Percentiles rank a stretch among this genome's conserved stretches.
These are phyloP conservation scores for Podospora tetraspora DNA, from an alignment of 495 filamentous ascomycete genomes.

Conservation along the genomic window DNA sequence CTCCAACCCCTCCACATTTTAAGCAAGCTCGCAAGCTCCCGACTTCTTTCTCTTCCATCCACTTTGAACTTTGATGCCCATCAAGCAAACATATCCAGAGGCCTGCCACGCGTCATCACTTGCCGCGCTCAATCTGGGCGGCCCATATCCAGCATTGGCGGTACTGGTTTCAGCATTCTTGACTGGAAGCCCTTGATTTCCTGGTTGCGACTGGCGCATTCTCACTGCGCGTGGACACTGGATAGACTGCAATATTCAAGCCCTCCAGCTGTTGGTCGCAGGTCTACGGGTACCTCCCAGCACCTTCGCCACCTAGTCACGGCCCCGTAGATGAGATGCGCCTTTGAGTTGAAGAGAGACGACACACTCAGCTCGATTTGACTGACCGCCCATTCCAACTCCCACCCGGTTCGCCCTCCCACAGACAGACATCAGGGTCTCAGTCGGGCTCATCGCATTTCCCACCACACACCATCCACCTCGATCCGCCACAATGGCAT, in stretches of 20 bases:
- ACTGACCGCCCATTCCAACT: constrained; percentile 2
- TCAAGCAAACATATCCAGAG: constrained; percentile 16
- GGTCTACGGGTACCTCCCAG: background rate
- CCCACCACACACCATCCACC: background rate
- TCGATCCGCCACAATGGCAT: constrained; percentile 59
- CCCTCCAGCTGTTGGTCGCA: constrained; percentile 1
- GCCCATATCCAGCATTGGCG: background rate
- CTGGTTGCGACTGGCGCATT: constrained; percentile 6
- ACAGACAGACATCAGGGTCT: background rate
- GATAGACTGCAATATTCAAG: constrained; percentile 16
- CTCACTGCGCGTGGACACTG: constrained; percentile 1
- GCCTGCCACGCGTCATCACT: constrained; percentile 13
- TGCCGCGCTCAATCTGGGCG: constrained; percentile 9
- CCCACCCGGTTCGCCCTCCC: background rate
- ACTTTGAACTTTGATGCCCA: constrained; percentile 14
- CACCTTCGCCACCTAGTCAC: background rate
- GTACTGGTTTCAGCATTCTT: background rate
- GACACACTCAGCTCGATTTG: background rate
- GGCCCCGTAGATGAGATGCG: constrained; percentile 17
- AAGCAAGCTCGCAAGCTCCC: constrained; percentile 2
- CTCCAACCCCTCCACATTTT: constrained; percentile 19
- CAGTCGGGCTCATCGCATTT: background rate
- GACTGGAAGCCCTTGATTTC: constrained; percentile 4
- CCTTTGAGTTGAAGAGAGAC: constrained; percentile 10
- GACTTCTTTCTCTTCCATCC: constrained; percentile 13